A percentile compares a stretch with the other conserved stretches of the same genome.
phyloP scores from a whole-genome alignment of 495 filamentous ascomycete genomes.

The Lindgomyces ingoldianus region DNA sequence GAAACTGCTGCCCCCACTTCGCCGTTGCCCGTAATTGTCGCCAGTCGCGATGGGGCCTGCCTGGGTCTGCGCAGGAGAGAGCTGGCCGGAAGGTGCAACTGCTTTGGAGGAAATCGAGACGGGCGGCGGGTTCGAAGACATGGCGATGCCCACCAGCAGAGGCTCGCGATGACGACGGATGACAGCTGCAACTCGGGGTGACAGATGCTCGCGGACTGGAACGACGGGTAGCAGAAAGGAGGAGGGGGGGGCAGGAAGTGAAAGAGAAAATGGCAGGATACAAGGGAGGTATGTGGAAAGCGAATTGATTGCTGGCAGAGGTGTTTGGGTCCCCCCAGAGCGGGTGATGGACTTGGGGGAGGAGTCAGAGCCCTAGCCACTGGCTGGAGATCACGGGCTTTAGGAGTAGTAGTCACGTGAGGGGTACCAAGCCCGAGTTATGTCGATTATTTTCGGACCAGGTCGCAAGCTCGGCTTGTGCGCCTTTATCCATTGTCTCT shows the following conservation, averaged over 20 bases:
- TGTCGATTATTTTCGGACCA: background rate
- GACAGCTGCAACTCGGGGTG: background rate
- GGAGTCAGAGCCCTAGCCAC: slow-evolving; percentile 26
- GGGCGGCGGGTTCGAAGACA: slow-evolving; percentile 39
- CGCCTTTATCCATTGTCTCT: background rate
- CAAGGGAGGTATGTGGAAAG: background rate
- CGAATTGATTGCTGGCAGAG: slow-evolving; percentile 15
- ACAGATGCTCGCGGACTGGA: background rate
- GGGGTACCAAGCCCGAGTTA: too few species aligned
- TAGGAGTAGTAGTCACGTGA: too few species aligned
- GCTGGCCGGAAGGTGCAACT: slow-evolving; percentile 41
- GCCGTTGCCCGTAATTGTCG: slow-evolving; percentile 54
- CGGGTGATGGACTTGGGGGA: slow-evolving; percentile 30
- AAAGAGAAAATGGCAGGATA: background rate
- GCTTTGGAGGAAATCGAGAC: slow-evolving; percentile 38
- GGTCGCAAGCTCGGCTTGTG: background rate
- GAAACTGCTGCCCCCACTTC: slow-evolving; percentile 63
- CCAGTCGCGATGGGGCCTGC: slow-evolving; percentile 37
- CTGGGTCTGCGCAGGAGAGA: slow-evolving; percentile 44
- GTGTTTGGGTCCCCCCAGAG: slow-evolving; percentile 34
- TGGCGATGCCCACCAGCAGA: slow-evolving; percentile 17
- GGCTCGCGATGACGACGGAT: slow-evolving; percentile 16
- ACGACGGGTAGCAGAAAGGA: background rate
- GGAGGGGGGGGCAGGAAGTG: background rate
- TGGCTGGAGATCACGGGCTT: too few species aligned